These are phyloP conservation scores for Glonium stellatum DNA, from an alignment of 495 filamentous ascomycete genomes.

Conservation along the genomic window DNA sequence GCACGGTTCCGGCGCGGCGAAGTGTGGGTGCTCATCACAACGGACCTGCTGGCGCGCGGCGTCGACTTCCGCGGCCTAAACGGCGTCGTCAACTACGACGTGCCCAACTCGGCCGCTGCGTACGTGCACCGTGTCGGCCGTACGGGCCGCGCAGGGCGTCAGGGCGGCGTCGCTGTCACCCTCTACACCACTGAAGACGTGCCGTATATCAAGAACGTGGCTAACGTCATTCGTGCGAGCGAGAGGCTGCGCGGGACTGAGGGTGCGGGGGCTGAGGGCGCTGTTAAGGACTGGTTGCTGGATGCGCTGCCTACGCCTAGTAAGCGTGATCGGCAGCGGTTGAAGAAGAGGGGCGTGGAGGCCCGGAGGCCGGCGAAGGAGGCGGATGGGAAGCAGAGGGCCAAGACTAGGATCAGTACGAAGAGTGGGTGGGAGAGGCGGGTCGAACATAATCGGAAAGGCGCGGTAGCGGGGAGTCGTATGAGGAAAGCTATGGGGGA, in stretches of 20 bases:
- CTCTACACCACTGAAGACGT: constrained; percentile 94
- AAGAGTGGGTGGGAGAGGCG: constrained; percentile 84
- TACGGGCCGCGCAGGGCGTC: constrained; percentile 79
- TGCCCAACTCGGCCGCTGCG: constrained; percentile 76
- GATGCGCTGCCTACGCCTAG: constrained; percentile 75
- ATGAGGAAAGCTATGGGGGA: constrained; percentile 45
- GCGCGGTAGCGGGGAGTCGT: constrained; percentile 66
- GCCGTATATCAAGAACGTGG: constrained; percentile 80
- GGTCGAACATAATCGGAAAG: constrained; percentile 66
- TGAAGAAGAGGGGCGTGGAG: constrained; percentile 80
- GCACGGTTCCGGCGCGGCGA: constrained; percentile 83
- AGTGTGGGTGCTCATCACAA: constrained; percentile 93
- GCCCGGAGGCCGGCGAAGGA: constrained; percentile 48
- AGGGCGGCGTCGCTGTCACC: constrained; percentile 86
- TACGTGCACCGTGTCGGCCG: constrained; percentile 93
- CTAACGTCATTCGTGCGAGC: constrained; percentile 80
- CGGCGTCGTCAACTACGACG: constrained; percentile 93
- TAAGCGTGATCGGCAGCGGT: constrained; percentile 71
- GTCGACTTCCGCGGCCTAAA: constrained; percentile 91
- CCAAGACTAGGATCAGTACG: constrained; percentile 66
- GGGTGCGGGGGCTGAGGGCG: constrained; percentile 34
- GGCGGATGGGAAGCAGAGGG: constrained; percentile 39
- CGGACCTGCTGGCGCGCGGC: constrained; percentile 82
- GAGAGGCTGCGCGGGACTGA: constrained; percentile 50
- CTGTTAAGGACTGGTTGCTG: constrained; percentile 79